These are phyloP conservation scores for Mucor indicus DNA, from an alignment of 371 early-diverging fungal species.

Conservation along the genomic window DNA sequence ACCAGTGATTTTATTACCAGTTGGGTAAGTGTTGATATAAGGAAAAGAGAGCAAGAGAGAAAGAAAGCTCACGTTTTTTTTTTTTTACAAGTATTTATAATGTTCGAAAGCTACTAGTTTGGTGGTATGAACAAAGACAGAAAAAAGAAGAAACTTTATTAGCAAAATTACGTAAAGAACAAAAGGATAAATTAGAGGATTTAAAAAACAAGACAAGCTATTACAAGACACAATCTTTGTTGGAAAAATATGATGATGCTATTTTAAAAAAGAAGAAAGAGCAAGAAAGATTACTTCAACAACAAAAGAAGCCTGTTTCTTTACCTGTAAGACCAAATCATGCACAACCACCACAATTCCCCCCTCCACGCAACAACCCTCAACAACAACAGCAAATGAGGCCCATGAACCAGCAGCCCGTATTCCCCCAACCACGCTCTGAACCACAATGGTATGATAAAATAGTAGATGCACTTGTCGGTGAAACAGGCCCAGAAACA, in stretches of 20 bases:
- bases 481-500: slow-evolving; percentile 77
- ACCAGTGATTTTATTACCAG: slow-evolving; percentile 41
- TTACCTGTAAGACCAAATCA: slow-evolving; percentile 8
- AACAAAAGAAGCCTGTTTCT: slow-evolving; percentile 17
- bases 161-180: slow-evolving; percentile 51
- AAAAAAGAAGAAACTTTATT: slow-evolving; percentile 58
- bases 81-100: slow-evolving; percentile 42
- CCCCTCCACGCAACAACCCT: background rate
- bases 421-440: slow-evolving; percentile 17
- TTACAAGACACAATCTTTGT: slow-evolving; percentile 82
- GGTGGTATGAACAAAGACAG: slow-evolving; percentile 60
- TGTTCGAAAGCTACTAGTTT: slow-evolving; percentile 43
- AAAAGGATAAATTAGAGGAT: slow-evolving; percentile 77
- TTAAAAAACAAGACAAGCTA: slow-evolving; percentile 87
- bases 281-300: slow-evolving; percentile 4
- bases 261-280: slow-evolving; percentile 19
- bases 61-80: background rate
- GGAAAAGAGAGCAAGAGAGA: background rate
- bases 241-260: slow-evolving; percentile 82
- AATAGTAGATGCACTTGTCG: slow-evolving; percentile 83
- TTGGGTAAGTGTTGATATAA: slow-evolving; percentile 8
- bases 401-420: slow-evolving; percentile 9
- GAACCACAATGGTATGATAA: slow-evolving; percentile 74
- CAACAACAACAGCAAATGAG: slow-evolving; percentile 12
- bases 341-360: slow-evolving; percentile 6